Base-by-base conservation (phyloP, 768 basidiomycete species). In the Podaxis rugospora region DNA sequence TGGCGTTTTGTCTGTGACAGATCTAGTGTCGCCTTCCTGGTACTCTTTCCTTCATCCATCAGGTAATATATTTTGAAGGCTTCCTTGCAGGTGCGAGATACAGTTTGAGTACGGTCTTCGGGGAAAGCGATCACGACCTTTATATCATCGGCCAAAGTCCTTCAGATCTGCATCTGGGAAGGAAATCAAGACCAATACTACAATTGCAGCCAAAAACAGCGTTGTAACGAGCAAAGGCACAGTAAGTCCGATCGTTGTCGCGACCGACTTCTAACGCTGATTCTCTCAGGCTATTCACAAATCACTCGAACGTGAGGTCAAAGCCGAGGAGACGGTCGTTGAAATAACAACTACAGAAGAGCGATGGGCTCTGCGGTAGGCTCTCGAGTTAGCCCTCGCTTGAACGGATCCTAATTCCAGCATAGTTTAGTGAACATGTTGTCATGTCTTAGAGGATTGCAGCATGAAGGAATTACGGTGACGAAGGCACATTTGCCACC, bases 61-160 rank as follows among this genome's bases (percentile, higher is more conserved):
- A 46, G 58, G 4, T 6, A 14, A 18, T 16, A 49, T 40, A 27
- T n/a, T 35, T 28, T 63, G n/a, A 52, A 39, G 46, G n/a, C 57
- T 63, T 28, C 64, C 27, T 10, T 61, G 13, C 66, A 91, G 90
- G 90, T 92, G 90, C 66, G 90, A 91, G 67, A 80, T 90, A 5
- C 89, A 91, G 68, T 85, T 83, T 68, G 89, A 92, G 65, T 92
- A 92, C 67, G 83, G 88, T 2, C 75, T 92, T 42, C 82, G 83
- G 32, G 86, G 88, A 62, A 75, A 74, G 61, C 78, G 88, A 21
- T 72, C 76, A 47, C 77, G 71, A 47, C 83, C 80, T 16, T 63
- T 88, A 0, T 72, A 74, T 18, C 61, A 71, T 9, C 80, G 90
- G 18, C 89, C 89, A 0, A 61, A 71, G 10, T 74, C 82, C 1